phyloP scores from a whole-genome alignment of 2,329 filamentous ascomycete genomes.

The Alternaria atra region DNA sequence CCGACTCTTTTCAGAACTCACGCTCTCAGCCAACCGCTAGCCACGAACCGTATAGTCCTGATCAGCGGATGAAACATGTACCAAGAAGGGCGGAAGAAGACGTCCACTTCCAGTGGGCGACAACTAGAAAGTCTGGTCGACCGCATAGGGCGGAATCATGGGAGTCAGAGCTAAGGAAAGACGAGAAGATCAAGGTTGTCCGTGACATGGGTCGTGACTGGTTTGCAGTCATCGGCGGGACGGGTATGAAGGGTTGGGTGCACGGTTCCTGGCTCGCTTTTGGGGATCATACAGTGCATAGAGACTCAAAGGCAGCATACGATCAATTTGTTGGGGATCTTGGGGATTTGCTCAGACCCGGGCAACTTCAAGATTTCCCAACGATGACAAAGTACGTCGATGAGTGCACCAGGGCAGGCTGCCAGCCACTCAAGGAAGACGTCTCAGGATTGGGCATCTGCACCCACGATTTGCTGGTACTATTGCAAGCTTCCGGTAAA shows the following conservation, averaged over 20 bases:
- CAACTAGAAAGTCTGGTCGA: conserved; percentile 31
- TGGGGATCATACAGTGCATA: conserved; percentile 16
- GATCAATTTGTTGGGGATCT: conserved; percentile 27
- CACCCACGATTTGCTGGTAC: conserved; percentile 35
- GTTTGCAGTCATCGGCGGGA: conserved; percentile 27
- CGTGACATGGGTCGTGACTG: conserved; percentile 35
- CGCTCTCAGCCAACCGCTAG: background rate
- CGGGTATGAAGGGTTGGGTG: conserved; percentile 31
- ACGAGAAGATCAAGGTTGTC: conserved; percentile 36
- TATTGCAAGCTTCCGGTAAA: conserved; percentile 37
- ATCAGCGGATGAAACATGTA: conserved; percentile 3
- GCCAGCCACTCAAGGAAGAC: conserved; percentile 30
- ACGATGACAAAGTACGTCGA: conserved; percentile 29
- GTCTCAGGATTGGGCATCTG: conserved; percentile 34
- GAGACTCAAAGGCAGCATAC: conserved; percentile 28
- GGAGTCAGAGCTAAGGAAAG: conserved; percentile 37
- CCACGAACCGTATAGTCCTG: background rate
- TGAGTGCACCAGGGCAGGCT: conserved; percentile 28
- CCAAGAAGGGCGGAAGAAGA: conserved; percentile 5
- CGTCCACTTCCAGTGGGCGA: conserved; percentile 26
- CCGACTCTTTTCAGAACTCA: background rate
- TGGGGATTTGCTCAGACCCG: conserved; percentile 23
- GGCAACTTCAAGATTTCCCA: conserved; percentile 31
- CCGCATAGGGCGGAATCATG: conserved; percentile 33
- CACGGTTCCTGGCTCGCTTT: conserved; percentile 40